Percentiles rank a stretch among this genome's conserved stretches.
Conservation (phyloP, 2,329 filamentous ascomycete genomes). For the Penicillium sp. region DNA sequence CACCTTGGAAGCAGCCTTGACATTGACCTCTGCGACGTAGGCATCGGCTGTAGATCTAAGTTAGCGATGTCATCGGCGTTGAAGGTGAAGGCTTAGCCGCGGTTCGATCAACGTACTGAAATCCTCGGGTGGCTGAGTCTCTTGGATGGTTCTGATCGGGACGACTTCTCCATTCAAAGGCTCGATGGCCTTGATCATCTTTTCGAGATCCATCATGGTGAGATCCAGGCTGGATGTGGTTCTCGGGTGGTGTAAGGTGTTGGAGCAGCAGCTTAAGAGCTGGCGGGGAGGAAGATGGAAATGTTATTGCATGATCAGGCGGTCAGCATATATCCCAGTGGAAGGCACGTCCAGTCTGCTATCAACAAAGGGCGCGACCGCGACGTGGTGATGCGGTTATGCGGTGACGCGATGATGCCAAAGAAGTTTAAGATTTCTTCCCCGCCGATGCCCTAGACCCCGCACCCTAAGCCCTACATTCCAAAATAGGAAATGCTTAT, state of each 20-base stretch:
- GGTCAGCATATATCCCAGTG: not conserved
- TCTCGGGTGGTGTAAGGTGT: not conserved
- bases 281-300: not conserved
- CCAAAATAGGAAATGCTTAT: slow-evolving; percentile 11
- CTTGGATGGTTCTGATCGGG: slow-evolving; percentile 52
- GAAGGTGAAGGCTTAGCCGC: not conserved
- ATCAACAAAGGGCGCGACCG: not conserved
- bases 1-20: slow-evolving; percentile 52
- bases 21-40: slow-evolving; percentile 52
- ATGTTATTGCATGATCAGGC: not conserved
- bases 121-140: slow-evolving; percentile 48
- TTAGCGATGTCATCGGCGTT: slow-evolving; percentile 12
- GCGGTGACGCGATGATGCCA: slow-evolving; percentile 14
- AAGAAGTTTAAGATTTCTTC: slow-evolving; percentile 21
- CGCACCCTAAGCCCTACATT: slow-evolving; percentile 30
- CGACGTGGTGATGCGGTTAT: not conserved
- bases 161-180: slow-evolving; percentile 45
- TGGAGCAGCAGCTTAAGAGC: not conserved
- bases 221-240: not conserved
- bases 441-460: slow-evolving; percentile 23
- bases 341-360: not conserved
- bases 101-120: slow-evolving; percentile 43
- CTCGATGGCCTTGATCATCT: slow-evolving; percentile 34
- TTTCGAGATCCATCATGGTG: slow-evolving; percentile 32
- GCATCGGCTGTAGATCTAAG: slow-evolving; percentile 45